Percentiles rank a stretch among this genome's conserved stretches.
phyloP scores from a whole-genome alignment of 495 filamentous ascomycete genomes.

The Echria macrotheca region DNA sequence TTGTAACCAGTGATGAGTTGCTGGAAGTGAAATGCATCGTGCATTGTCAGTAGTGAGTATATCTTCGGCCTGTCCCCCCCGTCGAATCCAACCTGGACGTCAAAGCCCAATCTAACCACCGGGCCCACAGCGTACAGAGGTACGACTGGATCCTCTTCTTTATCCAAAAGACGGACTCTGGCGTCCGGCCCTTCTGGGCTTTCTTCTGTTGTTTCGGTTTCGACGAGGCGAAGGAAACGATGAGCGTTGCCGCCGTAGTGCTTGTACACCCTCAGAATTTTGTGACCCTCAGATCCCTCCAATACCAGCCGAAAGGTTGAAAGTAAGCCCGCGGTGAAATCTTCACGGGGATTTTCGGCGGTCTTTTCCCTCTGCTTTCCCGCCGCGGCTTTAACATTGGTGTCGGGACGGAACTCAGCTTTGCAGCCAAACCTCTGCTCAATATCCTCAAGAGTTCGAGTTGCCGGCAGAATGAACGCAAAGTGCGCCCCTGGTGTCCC shows the following conservation, averaged over 20 bases:
- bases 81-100: not conserved
- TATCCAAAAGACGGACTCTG: not conserved
- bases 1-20: not conserved
- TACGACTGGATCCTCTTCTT: not conserved
- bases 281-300: not conserved
- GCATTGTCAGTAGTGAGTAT: too few species aligned
- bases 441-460: not conserved
- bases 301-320: not conserved
- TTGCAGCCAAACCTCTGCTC: not conserved
- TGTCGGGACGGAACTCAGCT: not conserved
- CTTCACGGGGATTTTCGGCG: too few species aligned
- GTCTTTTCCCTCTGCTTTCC: too few species aligned
- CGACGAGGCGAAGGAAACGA: too few species aligned
- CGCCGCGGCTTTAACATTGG: not conserved
- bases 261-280: too few species aligned
- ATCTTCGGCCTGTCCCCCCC: too few species aligned
- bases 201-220: too few species aligned
- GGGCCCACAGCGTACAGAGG: not conserved
- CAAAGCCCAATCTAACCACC: not conserved
- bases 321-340: too few species aligned
- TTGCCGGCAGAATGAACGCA: not conserved
- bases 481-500: not conserved
- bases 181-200: too few species aligned
- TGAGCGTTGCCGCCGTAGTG: too few species aligned
- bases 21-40: not conserved